phyloP scores from a whole-genome alignment of 2,329 filamentous ascomycete species.

The Talaromyces sp. region DNA sequence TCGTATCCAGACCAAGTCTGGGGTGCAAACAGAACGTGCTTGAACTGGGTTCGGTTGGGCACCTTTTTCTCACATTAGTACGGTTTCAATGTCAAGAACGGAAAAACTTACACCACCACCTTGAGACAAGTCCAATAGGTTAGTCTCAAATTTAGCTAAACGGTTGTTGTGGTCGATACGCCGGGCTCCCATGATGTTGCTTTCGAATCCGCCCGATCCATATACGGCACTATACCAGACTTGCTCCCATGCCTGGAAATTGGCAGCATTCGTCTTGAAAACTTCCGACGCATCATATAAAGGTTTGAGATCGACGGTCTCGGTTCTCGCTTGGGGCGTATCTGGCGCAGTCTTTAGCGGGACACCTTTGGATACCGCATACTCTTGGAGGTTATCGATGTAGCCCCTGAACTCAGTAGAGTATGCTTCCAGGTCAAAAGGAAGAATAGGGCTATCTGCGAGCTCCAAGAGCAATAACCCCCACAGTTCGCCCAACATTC shows the following conservation, averaged over 20 bases:
- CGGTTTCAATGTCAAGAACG: background rate
- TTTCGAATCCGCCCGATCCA: constrained; percentile 71
- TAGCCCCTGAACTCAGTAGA: constrained; percentile 63
- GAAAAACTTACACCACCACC: constrained; percentile 66
- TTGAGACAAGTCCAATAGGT: constrained; percentile 71
- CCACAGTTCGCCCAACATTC: constrained; percentile 72
- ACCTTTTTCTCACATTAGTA: constrained; percentile 50
- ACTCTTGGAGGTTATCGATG: constrained; percentile 63
- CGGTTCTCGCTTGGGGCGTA: constrained; percentile 8
- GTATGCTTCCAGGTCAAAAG: constrained; percentile 76
- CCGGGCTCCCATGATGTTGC: constrained; percentile 60
- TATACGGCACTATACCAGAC: constrained; percentile 72
- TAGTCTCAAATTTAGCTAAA: constrained; percentile 76
- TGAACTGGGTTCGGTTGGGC: constrained; percentile 85
- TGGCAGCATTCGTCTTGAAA: constrained; percentile 57
- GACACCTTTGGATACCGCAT: constrained; percentile 56
- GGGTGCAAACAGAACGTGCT: constrained; percentile 86
- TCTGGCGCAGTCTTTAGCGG: constrained; percentile 22
- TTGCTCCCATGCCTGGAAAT: constrained; percentile 73
- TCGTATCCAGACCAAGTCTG: constrained; percentile 70
- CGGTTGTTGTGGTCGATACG: constrained; percentile 74
- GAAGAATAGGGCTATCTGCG: constrained; percentile 73
- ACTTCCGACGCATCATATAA: constrained; percentile 61
- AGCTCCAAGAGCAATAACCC: constrained; percentile 81
- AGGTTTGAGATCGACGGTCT: constrained; percentile 52